Evolutionary conservation across 2,329 filamentous ascomycete genomes (phyloP), one percentile per base, ranked within the genome.

Genomic region (Ceratocystis huliohia): DNA sequence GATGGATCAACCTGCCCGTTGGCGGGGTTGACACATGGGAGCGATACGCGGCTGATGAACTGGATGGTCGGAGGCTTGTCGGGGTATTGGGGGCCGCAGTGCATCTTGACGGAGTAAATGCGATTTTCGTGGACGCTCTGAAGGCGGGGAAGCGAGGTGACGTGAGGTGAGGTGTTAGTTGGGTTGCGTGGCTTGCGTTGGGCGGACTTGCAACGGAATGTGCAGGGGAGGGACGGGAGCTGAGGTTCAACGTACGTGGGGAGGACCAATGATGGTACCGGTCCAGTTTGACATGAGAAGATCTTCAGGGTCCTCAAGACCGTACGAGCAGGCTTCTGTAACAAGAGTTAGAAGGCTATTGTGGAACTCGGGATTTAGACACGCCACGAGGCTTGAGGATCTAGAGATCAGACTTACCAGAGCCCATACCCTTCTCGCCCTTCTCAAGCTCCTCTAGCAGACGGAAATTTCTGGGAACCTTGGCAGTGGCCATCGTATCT

Each of bases 251-350:
- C 89, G 74, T 81, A 96, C 94, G 76, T 97, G 92, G 75, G 94
- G 93, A 71, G 94, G 94, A 1, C 94, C 94, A 63, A 96, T 86
- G 70, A 99, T 97, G 17, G 94, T 99, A 73, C 93, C 94, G 74
- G 96, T 96, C 94, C 94, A 99, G 81, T 96, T 91, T 70, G 89
- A 93, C 92, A 99, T 96, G 76, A 94, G 84, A 70, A 96, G 84
- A 74, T 99, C 94, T 74, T 96, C 92, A 61, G 89, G 87, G 75
- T 97, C 91, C 70, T 93, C 91, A 66, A 99, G 84, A 72, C 94
- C 94, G 73, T 97, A 97, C 57, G 94, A 97, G 80, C 93, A 97
- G 69, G 92, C 92, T 80, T 97, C 94, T 94, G 71, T 66, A 13
- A 17, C 46, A 46, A n/a, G 20, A 46, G 28, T 61, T 37, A 65